Percentiles rank a stretch among this genome's conserved stretches.
Conservation (phyloP, 352 stramenopile genomes). For the Pythium coloratum region DNA sequence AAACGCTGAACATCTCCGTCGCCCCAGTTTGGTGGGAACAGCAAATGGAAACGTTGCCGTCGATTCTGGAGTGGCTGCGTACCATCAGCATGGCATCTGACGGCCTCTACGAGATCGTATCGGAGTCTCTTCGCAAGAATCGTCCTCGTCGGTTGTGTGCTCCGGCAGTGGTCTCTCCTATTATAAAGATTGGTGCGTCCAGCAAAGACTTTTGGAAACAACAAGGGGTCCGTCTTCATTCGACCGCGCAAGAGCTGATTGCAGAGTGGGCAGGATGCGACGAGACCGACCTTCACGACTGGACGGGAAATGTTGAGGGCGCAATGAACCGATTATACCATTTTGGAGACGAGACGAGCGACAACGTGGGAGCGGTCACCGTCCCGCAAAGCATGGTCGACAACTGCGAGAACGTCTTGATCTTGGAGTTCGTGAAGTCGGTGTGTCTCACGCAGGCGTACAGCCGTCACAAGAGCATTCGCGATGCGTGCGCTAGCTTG, state of each 20-base stretch:
- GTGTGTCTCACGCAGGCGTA: constrained; percentile 59
- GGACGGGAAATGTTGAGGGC: constrained; percentile 9
- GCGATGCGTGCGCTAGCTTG: constrained; percentile 58
- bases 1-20: constrained; percentile 73
- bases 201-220: constrained; percentile 15
- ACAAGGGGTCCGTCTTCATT: constrained; percentile 14
- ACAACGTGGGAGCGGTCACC: background rate
- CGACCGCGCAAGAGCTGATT: constrained; percentile 8
- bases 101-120: constrained; percentile 68
- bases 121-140: constrained; percentile 57
- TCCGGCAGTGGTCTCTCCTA: constrained; percentile 35
- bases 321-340: constrained; percentile 9
- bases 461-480: constrained; percentile 53
- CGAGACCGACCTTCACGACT: constrained; percentile 3
- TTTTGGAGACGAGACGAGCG: constrained; percentile 3
- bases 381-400: constrained; percentile 1
- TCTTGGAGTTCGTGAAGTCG: constrained; percentile 25
- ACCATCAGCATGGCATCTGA: constrained; percentile 70
- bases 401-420: constrained; percentile 18
- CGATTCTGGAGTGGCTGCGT: constrained; percentile 73
- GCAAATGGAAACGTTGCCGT: constrained; percentile 52
- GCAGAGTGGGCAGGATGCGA: constrained; percentile 2
- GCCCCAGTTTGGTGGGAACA: constrained; percentile 65
- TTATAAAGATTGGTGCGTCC: background rate
- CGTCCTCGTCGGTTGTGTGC: constrained; percentile 36